Evolutionary conservation across 2,329 filamentous ascomycete genomes (phyloP), one percentile per base, ranked within the genome.

Genomic region (Leptographium flavum): DNA sequence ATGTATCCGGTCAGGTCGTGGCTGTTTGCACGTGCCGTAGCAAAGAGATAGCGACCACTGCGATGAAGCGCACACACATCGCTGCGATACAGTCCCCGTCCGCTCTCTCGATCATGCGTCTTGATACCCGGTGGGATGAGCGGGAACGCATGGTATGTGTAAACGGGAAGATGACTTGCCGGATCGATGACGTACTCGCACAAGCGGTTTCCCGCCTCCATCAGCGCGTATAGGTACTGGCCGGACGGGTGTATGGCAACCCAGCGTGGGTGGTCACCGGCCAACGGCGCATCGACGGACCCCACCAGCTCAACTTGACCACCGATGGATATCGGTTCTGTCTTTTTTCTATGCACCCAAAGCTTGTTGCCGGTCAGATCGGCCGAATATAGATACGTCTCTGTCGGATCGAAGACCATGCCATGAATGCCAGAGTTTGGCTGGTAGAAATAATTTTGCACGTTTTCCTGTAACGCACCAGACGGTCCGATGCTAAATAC

Each of bases 141-240:
- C 3, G 87, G 85, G 60, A 78, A 93, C 44, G 74, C 70, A 52
- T 81, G 76, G 58, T 83, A 74, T 5, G 86, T 93, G 64, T 85
- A 92, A 17, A 86, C 73, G 13, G 87, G 87, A 58, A 85, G 65
- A 60, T 79, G 81, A 4, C 82, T 85, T 38, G 68, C 60, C 46
- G 79, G 74, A 60, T 92, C 82, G 62, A 94, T 78, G 52, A 83
- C 72, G 62, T 92, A 94, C 55, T 87, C 82, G 60, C 78, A 86
- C 46, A 94, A 65, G 43, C 81, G 71, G 66, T 94, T 94, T 45
- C 86, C 85, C n/a, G 80, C 81, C 63, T 94, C 87, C 83, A 92
- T 93, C 54, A 94, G 70, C 8, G 76, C 85, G 63, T 93, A 94
- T 46, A 94, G 71, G 61, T 87, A 87, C 47, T 79, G 74, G 19